A percentile compares a stretch with the other conserved stretches of the same genome.
phyloP scores from a whole-genome alignment of 2,329 filamentous ascomycete species.

The Penicillium sp. region DNA sequence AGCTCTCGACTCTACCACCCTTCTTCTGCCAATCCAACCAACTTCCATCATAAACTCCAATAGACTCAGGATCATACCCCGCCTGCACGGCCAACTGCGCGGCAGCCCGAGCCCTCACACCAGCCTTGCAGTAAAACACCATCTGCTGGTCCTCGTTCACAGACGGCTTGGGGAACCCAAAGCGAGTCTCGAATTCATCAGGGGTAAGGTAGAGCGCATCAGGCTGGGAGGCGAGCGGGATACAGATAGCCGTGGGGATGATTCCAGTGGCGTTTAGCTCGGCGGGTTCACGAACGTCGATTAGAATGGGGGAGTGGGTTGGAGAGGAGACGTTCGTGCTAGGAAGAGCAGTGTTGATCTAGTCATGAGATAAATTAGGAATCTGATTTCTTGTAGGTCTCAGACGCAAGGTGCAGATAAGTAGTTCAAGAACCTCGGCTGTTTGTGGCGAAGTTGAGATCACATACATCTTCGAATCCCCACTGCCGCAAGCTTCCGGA shows the following conservation, averaged over 20 bases:
- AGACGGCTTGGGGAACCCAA: constrained; percentile 71
- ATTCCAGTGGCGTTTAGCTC: constrained; percentile 47
- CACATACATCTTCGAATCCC: constrained; percentile 38
- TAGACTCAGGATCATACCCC: constrained; percentile 68
- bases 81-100: constrained; percentile 73
- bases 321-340: constrained; percentile 20
- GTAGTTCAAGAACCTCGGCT: neutral
- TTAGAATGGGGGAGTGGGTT: constrained; percentile 35
- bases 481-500: constrained; percentile 25
- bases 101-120: constrained; percentile 76
- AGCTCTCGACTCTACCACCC: constrained; percentile 63
- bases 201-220: constrained; percentile 74
- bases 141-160: constrained; percentile 53
- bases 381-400: neutral
- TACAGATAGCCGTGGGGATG: constrained; percentile 79
- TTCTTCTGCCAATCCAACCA: constrained; percentile 75
- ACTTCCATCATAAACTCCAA: constrained; percentile 52
- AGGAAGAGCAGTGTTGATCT: constrained; percentile 40
- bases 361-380: neutral
- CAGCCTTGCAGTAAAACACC: constrained; percentile 91
- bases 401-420: neutral
- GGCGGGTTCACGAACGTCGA: constrained; percentile 51
- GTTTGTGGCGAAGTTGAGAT: neutral
- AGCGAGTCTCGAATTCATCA: constrained; percentile 79
- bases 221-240: constrained; percentile 74